A percentile compares a stretch with the other conserved stretches of the same genome.
phyloP scores from a whole-genome alignment of 2,329 filamentous ascomycete species.

The Cercospora sojina region DNA sequence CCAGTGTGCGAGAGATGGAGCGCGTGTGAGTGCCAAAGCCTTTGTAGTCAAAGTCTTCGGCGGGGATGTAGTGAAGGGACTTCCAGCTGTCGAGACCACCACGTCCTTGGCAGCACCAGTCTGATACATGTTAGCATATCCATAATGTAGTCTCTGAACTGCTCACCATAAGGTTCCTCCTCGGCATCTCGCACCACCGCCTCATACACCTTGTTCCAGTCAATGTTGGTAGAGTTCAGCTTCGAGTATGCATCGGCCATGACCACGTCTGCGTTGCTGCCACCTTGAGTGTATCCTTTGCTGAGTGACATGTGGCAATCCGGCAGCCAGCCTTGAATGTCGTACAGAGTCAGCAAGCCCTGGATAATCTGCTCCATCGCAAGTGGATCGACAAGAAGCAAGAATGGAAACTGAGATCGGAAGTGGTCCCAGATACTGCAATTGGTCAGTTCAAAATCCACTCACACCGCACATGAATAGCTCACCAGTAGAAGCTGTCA shows the following conservation, averaged over 20 bases:
- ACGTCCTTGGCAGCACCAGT: slow-evolving; percentile 63
- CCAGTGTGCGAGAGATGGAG: slow-evolving; percentile 50
- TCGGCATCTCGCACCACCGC: slow-evolving; percentile 69
- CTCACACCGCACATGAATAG: neutral
- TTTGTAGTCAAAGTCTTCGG: slow-evolving; percentile 45
- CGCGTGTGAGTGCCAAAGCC: slow-evolving; percentile 54
- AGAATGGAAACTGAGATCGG: slow-evolving; percentile 63
- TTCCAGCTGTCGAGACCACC: slow-evolving; percentile 70
- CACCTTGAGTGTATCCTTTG: slow-evolving; percentile 68
- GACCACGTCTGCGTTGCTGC: slow-evolving; percentile 69
- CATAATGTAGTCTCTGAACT: no score
- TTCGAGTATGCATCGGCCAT: slow-evolving; percentile 72
- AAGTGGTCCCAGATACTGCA: slow-evolving; percentile 65
- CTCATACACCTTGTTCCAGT: slow-evolving; percentile 63
- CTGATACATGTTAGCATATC: slow-evolving; percentile 25
- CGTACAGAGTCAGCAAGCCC: slow-evolving; percentile 67
- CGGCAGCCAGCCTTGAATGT: slow-evolving; percentile 68
- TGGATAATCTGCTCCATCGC: slow-evolving; percentile 66
- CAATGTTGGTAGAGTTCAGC: slow-evolving; percentile 59
- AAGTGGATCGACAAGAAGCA: slow-evolving; percentile 63
- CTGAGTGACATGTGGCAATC: slow-evolving; percentile 67
- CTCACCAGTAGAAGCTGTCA: slow-evolving; percentile 34
- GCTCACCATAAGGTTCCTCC: slow-evolving; percentile 37
- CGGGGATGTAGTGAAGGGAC: slow-evolving; percentile 60
- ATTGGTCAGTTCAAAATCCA: neutral